Evolutionary conservation across 2,329 filamentous ascomycete genomes (phyloP).

Genomic region (Domatiomyces catenatus): DNA sequence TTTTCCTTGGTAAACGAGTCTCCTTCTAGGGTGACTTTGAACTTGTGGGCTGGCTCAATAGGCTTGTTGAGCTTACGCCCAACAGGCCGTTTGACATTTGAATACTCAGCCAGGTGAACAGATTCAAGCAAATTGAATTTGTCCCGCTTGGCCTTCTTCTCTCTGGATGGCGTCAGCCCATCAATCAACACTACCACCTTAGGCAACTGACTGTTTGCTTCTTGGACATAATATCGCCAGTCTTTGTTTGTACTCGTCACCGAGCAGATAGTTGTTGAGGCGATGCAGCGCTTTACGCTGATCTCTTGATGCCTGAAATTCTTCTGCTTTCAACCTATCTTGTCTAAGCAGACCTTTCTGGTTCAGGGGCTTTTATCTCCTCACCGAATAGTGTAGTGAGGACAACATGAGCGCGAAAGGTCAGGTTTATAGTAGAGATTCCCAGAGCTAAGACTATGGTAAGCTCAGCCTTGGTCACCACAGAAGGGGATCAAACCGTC

Average conservation of each 20-base stretch:
- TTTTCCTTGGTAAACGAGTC: slow-evolving; percentile 34
- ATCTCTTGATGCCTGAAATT: slow-evolving; percentile 30
- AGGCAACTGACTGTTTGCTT: slow-evolving; percentile 26
- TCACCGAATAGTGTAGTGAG: slow-evolving; percentile 50
- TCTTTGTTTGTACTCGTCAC: slow-evolving; percentile 32
- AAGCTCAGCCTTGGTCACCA: neutral
- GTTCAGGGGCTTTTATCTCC: neutral
- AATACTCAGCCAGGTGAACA: slow-evolving; percentile 32
- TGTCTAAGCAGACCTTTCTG: slow-evolving; percentile 4
- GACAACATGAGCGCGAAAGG: slow-evolving; percentile 68
- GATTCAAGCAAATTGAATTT: slow-evolving; percentile 29
- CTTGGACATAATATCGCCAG: slow-evolving; percentile 31
- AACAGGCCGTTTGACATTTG: slow-evolving; percentile 27
- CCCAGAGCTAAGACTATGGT: slow-evolving; percentile 26
- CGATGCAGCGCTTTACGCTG: slow-evolving; percentile 34
- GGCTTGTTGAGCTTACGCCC: slow-evolving; percentile 29
- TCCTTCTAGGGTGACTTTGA: slow-evolving; percentile 33
- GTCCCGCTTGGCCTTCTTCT: slow-evolving; percentile 19
- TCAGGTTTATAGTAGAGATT: slow-evolving; percentile 37
- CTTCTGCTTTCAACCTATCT: slow-evolving; percentile 27
- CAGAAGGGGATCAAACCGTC: slow-evolving; percentile 23
- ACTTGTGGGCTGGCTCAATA: slow-evolving; percentile 34
- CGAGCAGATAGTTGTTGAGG: slow-evolving; percentile 34
- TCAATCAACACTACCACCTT: neutral
- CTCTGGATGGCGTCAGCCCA: slow-evolving; percentile 4